Base-by-base conservation (phyloP, 441 rosid genomes). In the Metrosideros polymorpha region DNA sequence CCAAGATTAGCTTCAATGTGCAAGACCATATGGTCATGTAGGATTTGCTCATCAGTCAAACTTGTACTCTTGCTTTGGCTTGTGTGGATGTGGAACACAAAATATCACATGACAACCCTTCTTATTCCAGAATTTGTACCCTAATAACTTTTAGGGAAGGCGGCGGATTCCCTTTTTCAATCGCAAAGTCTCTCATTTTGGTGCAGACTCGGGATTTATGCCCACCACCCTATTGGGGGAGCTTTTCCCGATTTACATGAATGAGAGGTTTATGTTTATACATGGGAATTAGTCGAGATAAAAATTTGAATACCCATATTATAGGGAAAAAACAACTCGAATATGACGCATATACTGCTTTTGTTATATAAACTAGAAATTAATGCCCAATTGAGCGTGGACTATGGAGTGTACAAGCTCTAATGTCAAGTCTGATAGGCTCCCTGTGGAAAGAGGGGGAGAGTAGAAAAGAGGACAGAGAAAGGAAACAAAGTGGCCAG, bases 241-340 rank as follows among this genome's bases (percentile, higher is more conserved):
- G 4, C 2, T 18, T 14, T 59, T 14, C 0, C 22, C 35, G 5
- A 6, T 59, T 29, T 17, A 14, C 0, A 17, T 6, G 42, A 7
- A 15, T 0, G 22, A 15, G 12, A 14, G 24, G 19, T 29, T 61
- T 61, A 17, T 17, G 7, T 61, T 17, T 30, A 51, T 51, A 51
- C 15, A 12, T 17, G 3, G 9, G 7, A 12, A 61, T 30, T 61
- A 30, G 35, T 7, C 6, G 12, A 61, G 9, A 30, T 24, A 30
- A 29, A 61, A 61, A 24, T 7, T 30, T 3, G 12, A 61, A 3
- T 1, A 30, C 18, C 18, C 42, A 15, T 61, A 9, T 17, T 8
- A 7, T 17, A 35, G 9, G 39, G 30, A 7, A 30, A 61, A 18
- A 61, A n/a, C n/a, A 9, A 35, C 6, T 30, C 6, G 35, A 59